phyloP scores from a whole-genome alignment of 352 stramenopile species.

The Synura sp. region DNA sequence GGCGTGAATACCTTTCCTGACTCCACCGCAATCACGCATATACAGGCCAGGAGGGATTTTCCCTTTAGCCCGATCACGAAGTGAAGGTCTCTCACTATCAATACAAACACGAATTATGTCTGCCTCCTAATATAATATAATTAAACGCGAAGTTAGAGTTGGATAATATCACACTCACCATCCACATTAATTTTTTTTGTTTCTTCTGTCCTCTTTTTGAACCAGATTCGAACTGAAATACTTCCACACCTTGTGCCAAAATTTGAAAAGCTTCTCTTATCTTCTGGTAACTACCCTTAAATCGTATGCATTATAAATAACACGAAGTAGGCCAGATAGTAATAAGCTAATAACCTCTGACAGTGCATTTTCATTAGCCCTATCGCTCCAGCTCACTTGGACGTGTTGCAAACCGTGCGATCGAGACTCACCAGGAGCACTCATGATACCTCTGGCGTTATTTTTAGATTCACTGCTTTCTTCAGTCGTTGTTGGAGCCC shows the following conservation, averaged over 20 bases:
- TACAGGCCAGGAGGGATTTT: slow-evolving; percentile 15
- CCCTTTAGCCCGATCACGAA: background rate
- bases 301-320: too few species aligned
- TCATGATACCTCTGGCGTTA: too few species aligned
- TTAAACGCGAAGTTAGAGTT: background rate
- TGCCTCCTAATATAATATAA: background rate
- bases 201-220: background rate
- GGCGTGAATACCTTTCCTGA: background rate
- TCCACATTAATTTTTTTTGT: background rate
- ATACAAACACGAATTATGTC: slow-evolving; percentile 32
- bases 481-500: too few species aligned
- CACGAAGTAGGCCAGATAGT: too few species aligned
- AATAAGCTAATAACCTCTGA: too few species aligned
- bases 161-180: background rate
- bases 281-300: background rate
- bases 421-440: too few species aligned
- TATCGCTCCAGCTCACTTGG: too few species aligned
- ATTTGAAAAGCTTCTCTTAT: slow-evolving; percentile 16
- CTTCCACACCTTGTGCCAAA: slow-evolving; percentile 14
- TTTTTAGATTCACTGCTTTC: too few species aligned
- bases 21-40: slow-evolving; percentile 19
- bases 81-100: background rate
- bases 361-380: too few species aligned
- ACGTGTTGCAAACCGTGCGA: too few species aligned
- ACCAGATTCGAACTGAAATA: background rate